Evolutionary conservation across 164 flowering plant genomes (phyloP), one percentile per base, ranked within the genome.

Genomic region (Hamamelis virginiana): DNA sequence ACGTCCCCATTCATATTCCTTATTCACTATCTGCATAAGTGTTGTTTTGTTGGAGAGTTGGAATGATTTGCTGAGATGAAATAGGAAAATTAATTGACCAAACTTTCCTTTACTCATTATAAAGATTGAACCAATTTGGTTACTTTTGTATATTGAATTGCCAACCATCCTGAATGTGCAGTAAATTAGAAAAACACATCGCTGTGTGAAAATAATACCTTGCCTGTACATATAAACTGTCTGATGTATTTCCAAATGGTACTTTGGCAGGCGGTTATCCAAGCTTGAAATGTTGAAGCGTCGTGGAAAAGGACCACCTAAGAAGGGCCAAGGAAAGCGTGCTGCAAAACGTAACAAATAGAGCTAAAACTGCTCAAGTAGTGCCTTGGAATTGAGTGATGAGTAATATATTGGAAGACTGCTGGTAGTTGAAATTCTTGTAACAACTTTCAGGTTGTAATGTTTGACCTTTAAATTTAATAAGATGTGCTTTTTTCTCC

Each of bases 291-390:
- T 89, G 95, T 73, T 85, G 85, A 91, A 90, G 81, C 89, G 95
- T 53, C 95, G 95, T 67, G 91, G 89, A 28, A 91, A 91, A 70
- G 91, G 92, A 60, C 85, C 97, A 18, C 93, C 92, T 25, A 88
- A 91, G 93, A 91, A 91, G 78, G 97, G 97, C 12, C 89, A 89
- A 57, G 97, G 97, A 69, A 89, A 74, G 72, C 88, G 89, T 75
- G 92, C 97, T 27, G 70, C 75, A 26, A 88, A 88, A 52, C 86
- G 89, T 26, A 86, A 69, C 65, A 84, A 83, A 58, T 78, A 77
- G 82, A 73, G 50, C 13, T 14, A 65, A 28, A 15, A 64, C 11
- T 19, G n/a, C 65, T 57, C 38, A 26, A 23, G 38, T 11, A 16
- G n/a, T n/a, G 15, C 8, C 33, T 59, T 59, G 19, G 18, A 33